Evolutionary conservation across 129 eudicot species (phyloP).

Genomic region (Ambrosia artemisiifolia): DNA sequence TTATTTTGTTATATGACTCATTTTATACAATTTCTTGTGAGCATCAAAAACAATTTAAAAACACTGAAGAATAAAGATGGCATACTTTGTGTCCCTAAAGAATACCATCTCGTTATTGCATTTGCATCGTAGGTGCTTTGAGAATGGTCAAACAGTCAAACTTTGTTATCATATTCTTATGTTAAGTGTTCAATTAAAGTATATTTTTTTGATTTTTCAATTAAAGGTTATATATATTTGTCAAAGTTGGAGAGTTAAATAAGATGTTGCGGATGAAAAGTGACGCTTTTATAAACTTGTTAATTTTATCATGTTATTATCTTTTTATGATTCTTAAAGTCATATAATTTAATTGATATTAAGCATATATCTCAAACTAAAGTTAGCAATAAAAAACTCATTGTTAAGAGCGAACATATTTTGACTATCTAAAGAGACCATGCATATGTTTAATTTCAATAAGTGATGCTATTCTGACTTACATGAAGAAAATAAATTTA

Average conservation of each 20-base stretch:
- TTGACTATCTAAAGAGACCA: neutral
- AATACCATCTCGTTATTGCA: too few relatives aligned
- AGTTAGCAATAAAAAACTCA: neutral
- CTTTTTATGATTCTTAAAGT: too few relatives aligned
- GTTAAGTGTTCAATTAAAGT: neutral
- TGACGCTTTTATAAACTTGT: neutral
- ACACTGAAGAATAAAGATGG: too few relatives aligned
- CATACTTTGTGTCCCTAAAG: too few relatives aligned
- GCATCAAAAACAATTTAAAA: too few relatives aligned
- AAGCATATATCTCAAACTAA: neutral
- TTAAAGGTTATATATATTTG: neutral
- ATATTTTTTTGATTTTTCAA: neutral
- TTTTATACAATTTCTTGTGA: too few relatives aligned
- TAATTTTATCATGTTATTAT: neutral
- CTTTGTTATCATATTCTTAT: too few relatives aligned
- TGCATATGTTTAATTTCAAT: neutral
- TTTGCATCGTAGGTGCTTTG: too few relatives aligned
- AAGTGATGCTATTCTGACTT: neutral
- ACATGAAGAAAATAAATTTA: neutral
- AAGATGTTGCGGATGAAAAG: neutral
- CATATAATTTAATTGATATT: neutral
- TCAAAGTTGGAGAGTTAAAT: neutral
- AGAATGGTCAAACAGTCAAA: too few relatives aligned
- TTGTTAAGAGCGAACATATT: neutral
- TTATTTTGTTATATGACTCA: too few relatives aligned